phyloP scores from a whole-genome alignment of 192 early-diverging fungal genomes.

The Backusella macrospora region DNA sequence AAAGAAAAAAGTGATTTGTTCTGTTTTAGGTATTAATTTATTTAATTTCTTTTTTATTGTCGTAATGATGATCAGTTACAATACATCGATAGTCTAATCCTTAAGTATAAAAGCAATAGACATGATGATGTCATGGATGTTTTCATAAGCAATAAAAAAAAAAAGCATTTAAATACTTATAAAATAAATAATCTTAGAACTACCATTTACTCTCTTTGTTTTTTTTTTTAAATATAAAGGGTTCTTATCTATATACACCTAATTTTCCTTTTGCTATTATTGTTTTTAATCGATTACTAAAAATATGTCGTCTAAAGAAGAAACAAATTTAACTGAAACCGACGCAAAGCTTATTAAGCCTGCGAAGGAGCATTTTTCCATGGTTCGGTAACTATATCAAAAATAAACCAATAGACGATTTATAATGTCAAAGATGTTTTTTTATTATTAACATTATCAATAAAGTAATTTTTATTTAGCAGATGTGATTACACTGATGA shows the following conservation, averaged over 20 bases:
- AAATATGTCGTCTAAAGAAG: background rate
- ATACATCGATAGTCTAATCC: background rate
- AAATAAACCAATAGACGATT: background rate
- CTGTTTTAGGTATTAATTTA: background rate
- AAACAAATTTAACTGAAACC: background rate
- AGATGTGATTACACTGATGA: slow-evolving; percentile 84
- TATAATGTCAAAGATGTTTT: background rate
- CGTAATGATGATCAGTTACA: slow-evolving; percentile 9
- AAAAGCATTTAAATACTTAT: background rate
- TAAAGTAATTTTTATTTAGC: slow-evolving; percentile 75
- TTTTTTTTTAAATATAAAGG: background rate
- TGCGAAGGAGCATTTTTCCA: slow-evolving; percentile 13
- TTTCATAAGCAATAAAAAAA: background rate
- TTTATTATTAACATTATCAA: background rate
- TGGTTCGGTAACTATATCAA: background rate
- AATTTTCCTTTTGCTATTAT: background rate
- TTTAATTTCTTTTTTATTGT: background rate
- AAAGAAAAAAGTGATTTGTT: background rate
- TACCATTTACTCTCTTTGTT: background rate
- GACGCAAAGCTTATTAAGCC: background rate
- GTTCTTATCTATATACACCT: background rate
- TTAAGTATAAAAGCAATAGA: background rate
- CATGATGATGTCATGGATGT: slow-evolving; percentile 7
- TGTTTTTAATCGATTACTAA: too few relatives aligned
- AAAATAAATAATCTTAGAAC: slow-evolving; percentile 10